phyloP scores from a whole-genome alignment of 1,139 yeast genomes.

The Taphrina betulina region DNA sequence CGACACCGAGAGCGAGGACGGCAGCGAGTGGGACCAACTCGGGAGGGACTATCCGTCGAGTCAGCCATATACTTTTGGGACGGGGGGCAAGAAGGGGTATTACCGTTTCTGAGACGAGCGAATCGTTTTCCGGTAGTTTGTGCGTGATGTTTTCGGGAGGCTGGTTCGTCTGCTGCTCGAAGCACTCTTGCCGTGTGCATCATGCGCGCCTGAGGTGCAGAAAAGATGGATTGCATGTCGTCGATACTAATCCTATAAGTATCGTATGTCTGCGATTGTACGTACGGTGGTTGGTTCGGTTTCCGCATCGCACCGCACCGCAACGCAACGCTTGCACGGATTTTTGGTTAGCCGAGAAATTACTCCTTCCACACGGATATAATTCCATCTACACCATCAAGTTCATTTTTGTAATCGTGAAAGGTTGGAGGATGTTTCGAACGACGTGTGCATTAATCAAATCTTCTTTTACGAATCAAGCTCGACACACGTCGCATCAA shows the following conservation, averaged over 20 bases:
- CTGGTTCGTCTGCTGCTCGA: conserved; percentile 17
- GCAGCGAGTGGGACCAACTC: conserved; percentile 30
- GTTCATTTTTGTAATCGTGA: no score
- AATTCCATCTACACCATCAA: no score
- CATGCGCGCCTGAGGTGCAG: not conserved
- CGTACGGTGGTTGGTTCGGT: no score
- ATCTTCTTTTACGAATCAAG: conserved; percentile 21
- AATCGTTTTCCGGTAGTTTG: conserved; percentile 31
- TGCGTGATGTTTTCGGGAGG: conserved; percentile 30
- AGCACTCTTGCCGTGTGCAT: conserved; percentile 18
- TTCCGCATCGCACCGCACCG: no score
- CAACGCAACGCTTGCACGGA: no score
- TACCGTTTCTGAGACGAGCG: conserved; percentile 29
- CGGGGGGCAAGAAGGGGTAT: not conserved
- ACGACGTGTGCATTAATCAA: conserved; percentile 19
- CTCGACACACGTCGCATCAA: conserved; percentile 33
- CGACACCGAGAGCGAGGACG: conserved; percentile 32
- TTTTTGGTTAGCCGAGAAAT: no score
- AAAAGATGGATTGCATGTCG: conserved; percentile 17
- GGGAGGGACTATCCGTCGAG: conserved; percentile 20
- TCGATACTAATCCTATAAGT: no score
- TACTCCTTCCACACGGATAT: no score
- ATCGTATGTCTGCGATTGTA: no score
- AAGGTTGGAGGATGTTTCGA: conserved; percentile 1
- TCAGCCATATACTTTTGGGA: not conserved